phyloP scores from a whole-genome alignment of 371 early-diverging fungal species.

The Mortierella sp. region DNA sequence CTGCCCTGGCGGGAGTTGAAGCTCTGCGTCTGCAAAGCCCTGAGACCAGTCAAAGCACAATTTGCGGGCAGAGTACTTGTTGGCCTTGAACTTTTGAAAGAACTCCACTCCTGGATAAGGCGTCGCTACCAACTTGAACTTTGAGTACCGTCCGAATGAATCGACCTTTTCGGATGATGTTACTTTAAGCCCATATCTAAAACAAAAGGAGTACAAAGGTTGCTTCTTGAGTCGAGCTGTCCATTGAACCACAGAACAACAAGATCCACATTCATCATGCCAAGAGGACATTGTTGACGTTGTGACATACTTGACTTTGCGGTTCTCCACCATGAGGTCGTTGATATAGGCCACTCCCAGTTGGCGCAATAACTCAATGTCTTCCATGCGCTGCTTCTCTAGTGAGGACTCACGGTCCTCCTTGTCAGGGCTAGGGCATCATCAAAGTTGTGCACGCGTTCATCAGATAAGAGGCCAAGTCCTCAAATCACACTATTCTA shows the following conservation, averaged over 20 bases:
- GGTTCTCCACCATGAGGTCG: slow-evolving; percentile 54
- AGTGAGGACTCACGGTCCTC: slow-evolving; percentile 52
- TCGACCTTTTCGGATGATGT: slow-evolving; percentile 52
- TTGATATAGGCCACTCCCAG: slow-evolving; percentile 54
- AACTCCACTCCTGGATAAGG: slow-evolving; percentile 54
- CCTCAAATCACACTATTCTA: no score
- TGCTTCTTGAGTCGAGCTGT: no score
- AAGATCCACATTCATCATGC: no score
- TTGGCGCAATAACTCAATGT: slow-evolving; percentile 45
- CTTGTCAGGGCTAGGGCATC: slow-evolving; percentile 36
- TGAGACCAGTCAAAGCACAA: slow-evolving; percentile 52
- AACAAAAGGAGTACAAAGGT: no score
- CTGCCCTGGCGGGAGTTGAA: slow-evolving; percentile 42
- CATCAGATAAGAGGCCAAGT: no score
- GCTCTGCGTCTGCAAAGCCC: slow-evolving; percentile 50
- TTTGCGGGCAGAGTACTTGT: slow-evolving; percentile 51
- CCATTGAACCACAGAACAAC: no score
- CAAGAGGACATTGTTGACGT: no score
- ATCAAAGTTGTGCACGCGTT: neutral
- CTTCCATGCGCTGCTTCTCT: slow-evolving; percentile 43
- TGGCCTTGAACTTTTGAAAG: slow-evolving; percentile 54
- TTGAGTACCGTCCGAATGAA: slow-evolving; percentile 50
- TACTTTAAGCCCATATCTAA: slow-evolving; percentile 49
- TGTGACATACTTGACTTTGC: slow-evolving; percentile 55
- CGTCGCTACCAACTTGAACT: slow-evolving; percentile 51